Evolutionary conservation across 306 rosid genomes (phyloP), one percentile per base, ranked within the genome.

Genomic region (Cicer arietinum): DNA sequence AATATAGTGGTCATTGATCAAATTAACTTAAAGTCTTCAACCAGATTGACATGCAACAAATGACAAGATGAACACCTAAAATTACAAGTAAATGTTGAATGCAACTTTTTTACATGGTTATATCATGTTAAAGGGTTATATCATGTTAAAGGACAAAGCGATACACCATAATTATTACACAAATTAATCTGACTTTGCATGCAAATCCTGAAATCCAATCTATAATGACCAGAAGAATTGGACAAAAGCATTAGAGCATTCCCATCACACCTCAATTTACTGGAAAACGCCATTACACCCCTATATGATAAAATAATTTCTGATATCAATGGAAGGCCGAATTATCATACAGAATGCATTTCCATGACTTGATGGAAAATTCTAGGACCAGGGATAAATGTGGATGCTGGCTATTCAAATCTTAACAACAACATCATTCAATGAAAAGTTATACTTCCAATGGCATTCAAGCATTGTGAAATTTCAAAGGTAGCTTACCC

Each of bases 401-500:
- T 53, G 17, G 39, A 67, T 30, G 25, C 30, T 35, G 56, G 30
- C 22, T 25, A 77, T 14, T 13, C 3, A 14, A 61, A 70, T 50
- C 8, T 35, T 41, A 77, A 69, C 12, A 78, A 41, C 2, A 48
- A 30, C 18, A n/a, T 61, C 41, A 43, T 41, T 10, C 59, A 78
- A 51, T 42, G 20, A 44, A 66, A 63, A 63, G 73, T 46, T 20
- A 39, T 44, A 13, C 17, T 58, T 57, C 2, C 7, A 8, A 14
- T n/a, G 14, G 30, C 30, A 62, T 53, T 54, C 13, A 53, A 73
- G 75, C 39, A 54, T 44, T 18, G 52, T 6, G 18, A 74, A 57
- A 56, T 12, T 16, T 53, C 16, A 48, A 79, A 50, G 60, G 40
- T 41, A 62, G 68, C 82, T 80, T 84, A 91, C 97, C 96, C 97